Base-by-base conservation (phyloP, 768 basidiomycete genomes). In the Phylloporus arenicola region DNA sequence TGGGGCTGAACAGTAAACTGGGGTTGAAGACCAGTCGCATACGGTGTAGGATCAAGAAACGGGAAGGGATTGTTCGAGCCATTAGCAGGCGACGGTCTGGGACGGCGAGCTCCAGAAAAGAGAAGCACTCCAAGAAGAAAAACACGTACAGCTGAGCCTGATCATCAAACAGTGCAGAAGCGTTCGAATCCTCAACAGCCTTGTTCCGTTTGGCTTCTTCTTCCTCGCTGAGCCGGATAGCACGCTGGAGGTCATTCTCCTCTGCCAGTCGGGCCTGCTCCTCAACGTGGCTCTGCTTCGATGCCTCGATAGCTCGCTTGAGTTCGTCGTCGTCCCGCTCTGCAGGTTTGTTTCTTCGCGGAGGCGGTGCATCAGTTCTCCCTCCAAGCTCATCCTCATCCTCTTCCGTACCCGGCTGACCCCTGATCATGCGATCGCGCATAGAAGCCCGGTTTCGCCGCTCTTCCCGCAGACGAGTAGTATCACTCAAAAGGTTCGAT, bases 381-480 rank as follows among this genome's bases (percentile, higher is more conserved):
- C 54, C 51, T 16, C 22, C 55, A 33, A 39, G 8, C 13, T 34
- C 27, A 24, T 24, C 35, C 27, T n/a, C 29, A 2, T 72, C 75
- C 5, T 63, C 70, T 19, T 69, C 70, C 0, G 65, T 68, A 1
- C 71, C 69, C 25, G 68, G 70, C 0, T 74, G 64, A 12, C 84
- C 85, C 39, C 81, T 80, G 48, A 88, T 75, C 92, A 99, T 92
- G 22, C 95, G 82, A 73, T 97, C 92, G 29, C 92, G 83, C 96
- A 99, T 98, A 45, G 79, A 76, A 3, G 94, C 92, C 20, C 93
- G 78, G 35, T 82, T 78, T 14, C 84, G 78, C 29, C 96, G 81
- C 67, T 95, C 93, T 56, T 89, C 83, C 11, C 91, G 80, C 42
- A 99, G 78, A 9, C 96, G 83, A 2, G 75, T 70, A 48, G 95